These are phyloP conservation scores for Cyclotella kingstonii DNA, from an alignment of 108 stramenopile genomes.

Conservation along the genomic window DNA sequence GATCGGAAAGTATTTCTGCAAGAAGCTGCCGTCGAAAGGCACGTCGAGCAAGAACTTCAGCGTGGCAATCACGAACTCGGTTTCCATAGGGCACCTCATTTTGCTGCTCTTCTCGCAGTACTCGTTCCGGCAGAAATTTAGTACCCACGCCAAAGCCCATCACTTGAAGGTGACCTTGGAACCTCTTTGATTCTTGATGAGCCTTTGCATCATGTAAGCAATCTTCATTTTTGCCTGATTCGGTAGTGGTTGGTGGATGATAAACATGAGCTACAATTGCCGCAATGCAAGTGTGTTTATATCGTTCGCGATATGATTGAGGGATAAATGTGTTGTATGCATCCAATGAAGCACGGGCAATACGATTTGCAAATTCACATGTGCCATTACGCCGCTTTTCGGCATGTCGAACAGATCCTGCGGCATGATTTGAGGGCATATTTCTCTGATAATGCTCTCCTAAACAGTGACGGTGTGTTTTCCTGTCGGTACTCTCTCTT, in stretches of 20 bases:
- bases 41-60: slow-evolving; percentile 80
- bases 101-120: slow-evolving; percentile 38
- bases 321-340: slow-evolving; percentile 53
- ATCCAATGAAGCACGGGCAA: slow-evolving; percentile 62
- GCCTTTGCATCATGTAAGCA: no score
- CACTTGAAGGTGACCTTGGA: slow-evolving; percentile 42
- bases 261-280: slow-evolving; percentile 66
- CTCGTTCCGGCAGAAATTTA: slow-evolving; percentile 68
- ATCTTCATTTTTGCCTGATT: no score
- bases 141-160: slow-evolving; percentile 82
- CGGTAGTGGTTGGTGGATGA: no score
- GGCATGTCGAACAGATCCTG: slow-evolving; percentile 61
- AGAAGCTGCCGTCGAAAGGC: slow-evolving; percentile 71
- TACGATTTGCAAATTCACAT: slow-evolving; percentile 79
- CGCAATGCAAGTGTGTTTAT: slow-evolving; percentile 70
- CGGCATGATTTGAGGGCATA: slow-evolving; percentile 19
- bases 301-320: slow-evolving; percentile 36
- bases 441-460: neutral
- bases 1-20: slow-evolving; percentile 54
- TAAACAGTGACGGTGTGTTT: no score
- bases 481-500: no score
- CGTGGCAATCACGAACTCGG: slow-evolving; percentile 78
- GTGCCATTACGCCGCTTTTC: slow-evolving; percentile 78
- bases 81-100: slow-evolving; percentile 47
- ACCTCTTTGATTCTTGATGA: neutral